Conservation (phyloP, 306 rosid species). For the Calophaca sinica region DNA sequence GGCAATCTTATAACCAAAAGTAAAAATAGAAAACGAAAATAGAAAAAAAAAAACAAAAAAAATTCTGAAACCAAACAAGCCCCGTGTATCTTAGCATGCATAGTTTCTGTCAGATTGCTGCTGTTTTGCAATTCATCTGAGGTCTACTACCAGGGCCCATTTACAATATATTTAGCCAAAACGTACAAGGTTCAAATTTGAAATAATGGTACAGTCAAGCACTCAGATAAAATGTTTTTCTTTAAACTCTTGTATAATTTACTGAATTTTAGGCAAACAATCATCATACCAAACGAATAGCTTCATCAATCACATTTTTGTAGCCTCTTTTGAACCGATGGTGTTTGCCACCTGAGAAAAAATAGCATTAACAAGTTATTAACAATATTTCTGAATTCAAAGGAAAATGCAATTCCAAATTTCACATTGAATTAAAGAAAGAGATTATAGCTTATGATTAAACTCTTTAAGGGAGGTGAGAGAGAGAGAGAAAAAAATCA, state of each 20-base stretch:
- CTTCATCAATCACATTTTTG: slow-evolving; percentile 97
- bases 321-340: slow-evolving; percentile 98
- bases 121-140: slow-evolving; percentile 20
- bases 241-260: slow-evolving; percentile 24
- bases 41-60: background rate
- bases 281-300: slow-evolving; percentile 84
- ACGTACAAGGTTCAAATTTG: slow-evolving; percentile 32
- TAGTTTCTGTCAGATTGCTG: slow-evolving; percentile 19
- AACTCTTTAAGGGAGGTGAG: slow-evolving; percentile 21
- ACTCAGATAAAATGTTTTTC: slow-evolving; percentile 2
- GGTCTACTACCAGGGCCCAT: background rate
- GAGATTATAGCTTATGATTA: slow-evolving; percentile 4
- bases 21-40: background rate
- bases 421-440: slow-evolving; percentile 27
- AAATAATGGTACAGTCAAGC: slow-evolving; percentile 2
- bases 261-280: slow-evolving; percentile 38
- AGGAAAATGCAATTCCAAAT: background rate
- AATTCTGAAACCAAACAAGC: background rate
- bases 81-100: slow-evolving; percentile 19
- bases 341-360: slow-evolving; percentile 84
- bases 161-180: slow-evolving; percentile 12
- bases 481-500: slow-evolving; percentile 15
- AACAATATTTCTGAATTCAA: background rate
- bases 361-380: slow-evolving; percentile 39
- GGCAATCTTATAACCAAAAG: background rate